A percentile compares a stretch with the other conserved stretches of the same genome.
Conservation (phyloP, 139 green algal species). For the Mychonastes homosphaera region DNA sequence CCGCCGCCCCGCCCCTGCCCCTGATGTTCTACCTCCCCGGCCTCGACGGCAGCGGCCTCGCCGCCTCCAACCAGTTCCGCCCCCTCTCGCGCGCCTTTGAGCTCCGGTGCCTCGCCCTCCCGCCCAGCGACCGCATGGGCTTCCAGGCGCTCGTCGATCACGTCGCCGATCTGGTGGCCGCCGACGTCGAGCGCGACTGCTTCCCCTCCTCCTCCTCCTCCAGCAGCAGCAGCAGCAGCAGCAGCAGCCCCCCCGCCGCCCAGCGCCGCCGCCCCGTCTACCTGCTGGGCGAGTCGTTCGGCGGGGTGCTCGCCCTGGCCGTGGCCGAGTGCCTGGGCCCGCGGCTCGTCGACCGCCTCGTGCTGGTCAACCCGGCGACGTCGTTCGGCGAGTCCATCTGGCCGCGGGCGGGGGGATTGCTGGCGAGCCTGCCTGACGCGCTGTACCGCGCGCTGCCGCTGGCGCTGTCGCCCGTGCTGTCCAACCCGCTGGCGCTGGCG, state of each 20-base stretch:
- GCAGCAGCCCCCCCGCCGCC: neutral
- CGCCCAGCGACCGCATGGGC: constrained; percentile 47
- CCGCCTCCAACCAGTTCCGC: constrained; percentile 64
- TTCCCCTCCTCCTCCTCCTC: neutral
- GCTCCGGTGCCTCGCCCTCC: constrained; percentile 50
- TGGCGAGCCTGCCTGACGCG: constrained; percentile 45
- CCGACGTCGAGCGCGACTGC: no score
- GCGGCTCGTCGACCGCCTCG: constrained; percentile 11
- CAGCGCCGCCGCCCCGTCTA: constrained; percentile 61
- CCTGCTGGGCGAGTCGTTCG: constrained; percentile 82
- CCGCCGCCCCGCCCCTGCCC: constrained; percentile 32
- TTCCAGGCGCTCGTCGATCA: constrained; percentile 52
- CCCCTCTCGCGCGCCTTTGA: constrained; percentile 55
- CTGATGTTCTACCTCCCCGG: constrained; percentile 65
- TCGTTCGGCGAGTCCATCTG: constrained; percentile 56
- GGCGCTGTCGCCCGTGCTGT: constrained; percentile 58
- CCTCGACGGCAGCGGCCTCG: constrained; percentile 26
- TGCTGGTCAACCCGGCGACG: constrained; percentile 85
- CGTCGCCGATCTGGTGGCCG: constrained; percentile 24
- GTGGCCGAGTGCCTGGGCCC: constrained; percentile 38
- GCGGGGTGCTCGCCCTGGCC: constrained; percentile 62
- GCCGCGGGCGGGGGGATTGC: constrained; percentile 53
- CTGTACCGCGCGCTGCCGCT: constrained; percentile 67
- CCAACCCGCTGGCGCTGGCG: constrained; percentile 68
- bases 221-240: constrained; percentile 2